A percentile compares a stretch with the other conserved stretches of the same genome.
Conservation (phyloP, 2,329 filamentous ascomycete genomes). For the Volutella citrinella region DNA sequence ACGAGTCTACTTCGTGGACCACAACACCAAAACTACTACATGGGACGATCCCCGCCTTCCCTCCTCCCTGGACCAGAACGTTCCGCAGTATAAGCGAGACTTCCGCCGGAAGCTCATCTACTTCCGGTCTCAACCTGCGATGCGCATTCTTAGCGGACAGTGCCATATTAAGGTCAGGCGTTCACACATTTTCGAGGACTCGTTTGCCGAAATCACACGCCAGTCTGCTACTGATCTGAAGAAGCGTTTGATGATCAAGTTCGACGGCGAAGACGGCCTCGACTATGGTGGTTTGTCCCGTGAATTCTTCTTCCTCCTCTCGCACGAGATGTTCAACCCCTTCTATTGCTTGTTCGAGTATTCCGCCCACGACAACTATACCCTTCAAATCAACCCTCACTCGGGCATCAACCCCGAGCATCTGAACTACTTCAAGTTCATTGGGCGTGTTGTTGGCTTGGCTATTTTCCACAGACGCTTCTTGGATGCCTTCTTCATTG, state of each 20-base stretch:
- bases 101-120: constrained; percentile 98
- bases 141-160: constrained; percentile 92
- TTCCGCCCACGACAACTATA: constrained; percentile 99
- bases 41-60: constrained; percentile 97
- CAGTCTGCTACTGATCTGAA: constrained; percentile 95
- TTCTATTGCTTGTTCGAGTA: constrained; percentile 99
- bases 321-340: constrained; percentile 99
- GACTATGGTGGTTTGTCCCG: constrained; percentile 96
- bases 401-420: constrained; percentile 99
- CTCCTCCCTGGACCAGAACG: constrained; percentile 94
- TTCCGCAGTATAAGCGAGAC: constrained; percentile 98
- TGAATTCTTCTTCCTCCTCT: constrained; percentile 99
- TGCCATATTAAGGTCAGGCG: constrained; percentile 97
- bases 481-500: constrained; percentile 98
- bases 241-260: constrained; percentile 99
- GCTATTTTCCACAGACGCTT: constrained; percentile 98
- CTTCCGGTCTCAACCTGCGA: constrained; percentile 95
- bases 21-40: constrained; percentile 99
- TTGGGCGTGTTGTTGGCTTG: constrained; percentile 91
- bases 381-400: constrained; percentile 98
- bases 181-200: constrained; percentile 98
- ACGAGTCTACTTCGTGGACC: constrained; percentile 96
- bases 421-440: constrained; percentile 99
- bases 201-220: constrained; percentile 96
- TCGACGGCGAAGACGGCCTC: constrained; percentile 95